phyloP scores from a whole-genome alignment of 2,329 filamentous ascomycete species.

The Diaporthe batatas region DNA sequence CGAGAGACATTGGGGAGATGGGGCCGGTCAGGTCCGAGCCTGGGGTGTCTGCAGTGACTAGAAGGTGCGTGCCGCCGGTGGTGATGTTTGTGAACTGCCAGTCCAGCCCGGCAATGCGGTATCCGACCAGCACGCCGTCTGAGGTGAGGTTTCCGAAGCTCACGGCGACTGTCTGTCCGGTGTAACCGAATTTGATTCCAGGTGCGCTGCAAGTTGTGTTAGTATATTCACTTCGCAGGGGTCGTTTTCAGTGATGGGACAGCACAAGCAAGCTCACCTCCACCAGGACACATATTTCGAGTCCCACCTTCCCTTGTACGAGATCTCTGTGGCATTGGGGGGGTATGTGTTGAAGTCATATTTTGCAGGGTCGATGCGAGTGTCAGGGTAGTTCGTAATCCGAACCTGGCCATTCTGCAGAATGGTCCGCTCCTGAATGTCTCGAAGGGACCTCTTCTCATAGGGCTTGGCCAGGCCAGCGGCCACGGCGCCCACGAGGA shows the following conservation, averaged over 20 bases:
- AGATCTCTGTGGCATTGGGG: slow-evolving; percentile 65
- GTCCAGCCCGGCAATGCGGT: slow-evolving; percentile 69
- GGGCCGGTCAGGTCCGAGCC: slow-evolving; percentile 59
- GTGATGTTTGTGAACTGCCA: slow-evolving; percentile 74
- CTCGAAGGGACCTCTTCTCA: slow-evolving; percentile 26
- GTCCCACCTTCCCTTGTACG: slow-evolving; percentile 75
- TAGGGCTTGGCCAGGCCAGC: slow-evolving; percentile 12
- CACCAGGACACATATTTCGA: slow-evolving; percentile 71
- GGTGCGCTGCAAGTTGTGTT: slow-evolving; percentile 55
- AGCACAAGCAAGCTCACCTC: slow-evolving; percentile 58
- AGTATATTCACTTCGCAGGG: slow-evolving; percentile 6
- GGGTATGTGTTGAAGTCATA: slow-evolving; percentile 60
- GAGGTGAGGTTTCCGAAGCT: slow-evolving; percentile 66
- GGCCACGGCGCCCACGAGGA: slow-evolving; percentile 22
- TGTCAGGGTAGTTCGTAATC: slow-evolving; percentile 57
- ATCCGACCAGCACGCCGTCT: slow-evolving; percentile 65
- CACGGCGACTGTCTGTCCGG: slow-evolving; percentile 65
- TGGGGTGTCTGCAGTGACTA: slow-evolving; percentile 61
- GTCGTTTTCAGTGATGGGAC: background rate
- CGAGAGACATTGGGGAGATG: slow-evolving; percentile 62
- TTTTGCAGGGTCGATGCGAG: slow-evolving; percentile 51
- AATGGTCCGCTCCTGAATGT: slow-evolving; percentile 48
- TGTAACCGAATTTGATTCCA: slow-evolving; percentile 69
- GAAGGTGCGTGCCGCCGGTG: slow-evolving; percentile 66
- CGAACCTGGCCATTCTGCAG: slow-evolving; percentile 58